Evolutionary conservation across 2,329 filamentous ascomycete genomes (phyloP), one percentile per base, ranked within the genome.

Genomic region (Aspergillus neoniger): DNA sequence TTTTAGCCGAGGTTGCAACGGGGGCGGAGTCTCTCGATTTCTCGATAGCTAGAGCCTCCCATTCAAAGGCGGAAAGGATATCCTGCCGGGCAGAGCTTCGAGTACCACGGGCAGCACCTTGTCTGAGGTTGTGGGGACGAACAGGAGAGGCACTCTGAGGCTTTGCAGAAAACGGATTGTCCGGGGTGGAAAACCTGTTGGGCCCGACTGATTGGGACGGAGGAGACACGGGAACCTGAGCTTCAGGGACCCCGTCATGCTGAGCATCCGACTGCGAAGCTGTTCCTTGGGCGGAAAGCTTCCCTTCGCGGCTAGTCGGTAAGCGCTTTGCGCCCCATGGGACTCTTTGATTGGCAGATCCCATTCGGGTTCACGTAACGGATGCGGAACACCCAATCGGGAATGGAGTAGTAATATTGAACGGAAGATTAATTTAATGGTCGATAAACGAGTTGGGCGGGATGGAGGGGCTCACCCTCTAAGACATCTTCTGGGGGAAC

Each of bases 11-110:
- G 51, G 55, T 21, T 39, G 61, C 47, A 52, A 28, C 41, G 44
- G 55, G 54, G 53, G 49, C 48, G 25, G 57, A 28, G 53, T 15
- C 23, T 61, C 59, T 66, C 28, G 61, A 30, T 43, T 60, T 69
- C 55, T 68, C 58, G 36, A 71, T 60, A 12, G 63, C 55, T 56
- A 72, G 59, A 25, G 67, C 71, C 55, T 71, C 71, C 71, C 70
- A 73, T 53, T 67, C 64, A 56, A 68, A 69, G 28, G 65, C 64
- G 52, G 65, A 64, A 48, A 67, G 59, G 25, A 70, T 41, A 47
- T 68, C 62, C 50, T 62, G 58, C 25, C 51, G 39, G 25, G 38
- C 19, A 8, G 62, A 59, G 58, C 69, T 69, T 59, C 67, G 65
- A 41, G 69, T 72, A 32, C 69, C 66, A 53, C 69, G 65, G 52